Evolutionary conservation across 2,329 filamentous ascomycete genomes (phyloP).

Genomic region (Aspergillus piperis): DNA sequence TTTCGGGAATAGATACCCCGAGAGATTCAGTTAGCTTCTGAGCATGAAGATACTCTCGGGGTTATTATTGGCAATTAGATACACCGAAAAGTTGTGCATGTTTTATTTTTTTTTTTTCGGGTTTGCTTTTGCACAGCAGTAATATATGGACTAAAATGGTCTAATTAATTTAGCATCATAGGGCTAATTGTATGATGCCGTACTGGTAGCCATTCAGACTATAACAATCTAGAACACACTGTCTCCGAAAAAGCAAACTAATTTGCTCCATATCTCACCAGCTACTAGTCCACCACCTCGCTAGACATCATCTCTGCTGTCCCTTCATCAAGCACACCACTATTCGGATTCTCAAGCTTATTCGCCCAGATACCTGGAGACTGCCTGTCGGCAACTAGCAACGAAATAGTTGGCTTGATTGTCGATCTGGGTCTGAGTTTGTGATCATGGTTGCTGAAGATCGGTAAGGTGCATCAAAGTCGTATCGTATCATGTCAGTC

Average conservation of each 20-base stretch:
- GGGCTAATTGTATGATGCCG: too few relatives aligned
- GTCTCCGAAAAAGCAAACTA: too few relatives aligned
- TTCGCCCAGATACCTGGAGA: neutral
- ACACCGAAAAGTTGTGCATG: too few relatives aligned
- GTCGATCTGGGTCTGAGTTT: neutral
- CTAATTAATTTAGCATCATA: too few relatives aligned
- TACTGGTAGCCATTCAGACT: too few relatives aligned
- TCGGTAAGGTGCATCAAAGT: constrained; percentile 13
- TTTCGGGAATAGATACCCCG: constrained; percentile 4
- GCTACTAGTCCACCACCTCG: neutral
- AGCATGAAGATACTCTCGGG: neutral
- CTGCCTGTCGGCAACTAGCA: neutral
- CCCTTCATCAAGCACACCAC: too few relatives aligned
- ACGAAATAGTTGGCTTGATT: neutral
- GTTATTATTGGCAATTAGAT: too few relatives aligned
- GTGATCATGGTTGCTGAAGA: constrained; percentile 12
- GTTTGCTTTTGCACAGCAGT: too few relatives aligned
- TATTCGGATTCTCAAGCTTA: neutral
- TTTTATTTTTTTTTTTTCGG: too few relatives aligned
- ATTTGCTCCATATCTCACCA: too few relatives aligned
- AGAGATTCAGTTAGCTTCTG: neutral
- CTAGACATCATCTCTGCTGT: neutral
- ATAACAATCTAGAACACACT: too few relatives aligned
- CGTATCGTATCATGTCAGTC: constrained; percentile 7
- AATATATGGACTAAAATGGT: too few relatives aligned